Evolutionary conservation across 2,329 filamentous ascomycete genomes (phyloP).

Genomic region (Epichloe glyceriae): DNA sequence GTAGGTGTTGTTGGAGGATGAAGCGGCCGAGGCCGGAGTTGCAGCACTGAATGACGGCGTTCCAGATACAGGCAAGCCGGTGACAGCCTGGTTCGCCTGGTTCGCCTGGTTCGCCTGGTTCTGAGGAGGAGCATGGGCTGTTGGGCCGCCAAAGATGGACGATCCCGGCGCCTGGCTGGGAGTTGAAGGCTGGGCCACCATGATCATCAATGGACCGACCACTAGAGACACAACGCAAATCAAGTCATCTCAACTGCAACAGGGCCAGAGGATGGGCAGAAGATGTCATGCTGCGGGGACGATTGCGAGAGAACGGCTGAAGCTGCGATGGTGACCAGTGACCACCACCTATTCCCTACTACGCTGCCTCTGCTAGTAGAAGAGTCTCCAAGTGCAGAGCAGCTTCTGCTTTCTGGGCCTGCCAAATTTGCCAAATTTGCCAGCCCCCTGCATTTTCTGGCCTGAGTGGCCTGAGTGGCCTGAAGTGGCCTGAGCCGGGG

Average conservation of each 20-base stretch:
- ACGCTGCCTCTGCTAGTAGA: no score
- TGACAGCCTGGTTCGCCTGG: conserved; percentile 13
- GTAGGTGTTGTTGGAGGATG: conserved; percentile 64
- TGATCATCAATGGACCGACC: conserved; percentile 11
- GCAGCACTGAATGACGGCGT: conserved; percentile 12
- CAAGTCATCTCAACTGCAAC: conserved; percentile 6
- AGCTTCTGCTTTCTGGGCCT: neutral
- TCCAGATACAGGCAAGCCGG: conserved; percentile 16
- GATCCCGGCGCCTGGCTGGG: conserved; percentile 25
- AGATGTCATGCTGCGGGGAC: neutral
- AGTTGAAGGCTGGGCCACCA: conserved; percentile 32
- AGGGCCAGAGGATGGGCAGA: neutral
- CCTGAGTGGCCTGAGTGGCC: neutral
- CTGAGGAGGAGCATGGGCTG: conserved; percentile 14
- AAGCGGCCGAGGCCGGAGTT: conserved; percentile 14
- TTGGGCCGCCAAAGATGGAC: conserved; percentile 35
- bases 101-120: conserved; percentile 14
- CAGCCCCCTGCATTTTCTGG: neutral
- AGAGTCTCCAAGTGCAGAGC: no score
- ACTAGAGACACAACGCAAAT: neutral
- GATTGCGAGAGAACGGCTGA: neutral
- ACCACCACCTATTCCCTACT: no score
- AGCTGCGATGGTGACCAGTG: neutral
- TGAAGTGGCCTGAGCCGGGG: neutral
- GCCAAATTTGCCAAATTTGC: conserved; percentile 1